Base-by-base conservation (phyloP, 148 eudicot species). In the Silene latifolia region DNA sequence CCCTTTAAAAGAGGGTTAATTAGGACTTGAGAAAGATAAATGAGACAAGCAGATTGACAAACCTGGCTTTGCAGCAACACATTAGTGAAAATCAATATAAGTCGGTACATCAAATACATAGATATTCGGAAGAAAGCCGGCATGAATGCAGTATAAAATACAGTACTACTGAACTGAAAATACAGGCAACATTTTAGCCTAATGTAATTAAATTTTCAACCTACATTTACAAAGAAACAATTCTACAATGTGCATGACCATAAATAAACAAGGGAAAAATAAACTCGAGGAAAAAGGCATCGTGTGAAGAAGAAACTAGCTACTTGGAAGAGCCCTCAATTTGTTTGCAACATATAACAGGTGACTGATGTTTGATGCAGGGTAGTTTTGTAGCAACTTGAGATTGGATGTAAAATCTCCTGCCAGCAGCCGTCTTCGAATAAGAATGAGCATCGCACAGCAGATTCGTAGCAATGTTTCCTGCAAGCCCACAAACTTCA, bases 381-480 rank as follows among this genome's bases (percentile, higher is more conserved):
- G 99, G 76, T 96, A 96, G 74, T 84, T 86, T 71, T 96, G 99
- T 71, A 96, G 86, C 57, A 92, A 78, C 88, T 96, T 96, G 78
- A 96, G 93, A 78, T 92, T 92, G 15, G 99, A 85, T 15, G 99
- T 96, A 72, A 96, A 96, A 82, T 96, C 98, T 47, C 98, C 99
- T 0, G 99, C 99, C 65, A 96, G 89, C 78, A 96, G 81, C 62
- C 98, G 98, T 82, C 90, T 96, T 57, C 98, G 84, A 10, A 96
- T 86, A 5, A 96, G 89, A 72, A 92, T 82, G 58, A 96, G 84
- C 99, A 96, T 96, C 5, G 99, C 99, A 82, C 98, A 96, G 63
- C 99, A 96, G 59, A 92, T 63, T 67, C 98, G 82, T n/a, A 96
- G 88, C 78, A 96, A 76, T 9, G 97, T 96, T 62, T 92, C 99